Evolutionary conservation across 371 early-diverging fungal genomes (phyloP), one percentile per base, ranked within the genome.

Genomic region (Mucor plumbeus): DNA sequence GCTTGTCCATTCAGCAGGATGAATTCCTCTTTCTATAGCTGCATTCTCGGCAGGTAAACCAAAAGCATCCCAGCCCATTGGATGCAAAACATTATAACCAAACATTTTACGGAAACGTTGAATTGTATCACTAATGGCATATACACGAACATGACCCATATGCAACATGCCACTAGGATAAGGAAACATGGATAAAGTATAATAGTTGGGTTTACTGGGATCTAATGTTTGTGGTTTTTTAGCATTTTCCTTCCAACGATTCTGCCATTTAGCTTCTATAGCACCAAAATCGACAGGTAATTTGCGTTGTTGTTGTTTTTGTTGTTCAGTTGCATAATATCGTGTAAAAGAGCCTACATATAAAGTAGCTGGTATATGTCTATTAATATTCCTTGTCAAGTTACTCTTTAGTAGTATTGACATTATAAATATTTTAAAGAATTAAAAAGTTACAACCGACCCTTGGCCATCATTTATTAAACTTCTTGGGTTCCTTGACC

Each of bases 41-140:
- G 96, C 97, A 77, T 99, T 99, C 74, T 99, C 99, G 13, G 98
- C 99, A 0, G 99, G 99, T 13, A 99, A 87, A 5, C 99, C 99
- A 84, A 99, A 99, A 7, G 99, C 96, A 75, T 99, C 99, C 94
- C 99, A 99, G 5, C 99, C 99, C 92, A 99, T 99, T 1, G 99
- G 97, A 76, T 93, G 94, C 0, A 97, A 70, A 73, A 91, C 93
- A 53, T 89, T 78, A 65, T 86, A 85, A 10, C 94, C 94, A 54
- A 69, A 79, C 91, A 95, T 90, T 63, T 85, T 78, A 40, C 91
- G 78, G 70, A 90, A 95, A 9, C 97, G 85, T 7, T 95, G 88
- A 11, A 97, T 71, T 6, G 92, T 89, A 64, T 97, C 97, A 56
- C 91, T 88, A 58, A 97, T 95, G 4, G 98, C 87, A 75, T 97